phyloP scores from a whole-genome alignment of 225 moss, liverwort and hornwort genomes.

The Sphagnum tenellum region DNA sequence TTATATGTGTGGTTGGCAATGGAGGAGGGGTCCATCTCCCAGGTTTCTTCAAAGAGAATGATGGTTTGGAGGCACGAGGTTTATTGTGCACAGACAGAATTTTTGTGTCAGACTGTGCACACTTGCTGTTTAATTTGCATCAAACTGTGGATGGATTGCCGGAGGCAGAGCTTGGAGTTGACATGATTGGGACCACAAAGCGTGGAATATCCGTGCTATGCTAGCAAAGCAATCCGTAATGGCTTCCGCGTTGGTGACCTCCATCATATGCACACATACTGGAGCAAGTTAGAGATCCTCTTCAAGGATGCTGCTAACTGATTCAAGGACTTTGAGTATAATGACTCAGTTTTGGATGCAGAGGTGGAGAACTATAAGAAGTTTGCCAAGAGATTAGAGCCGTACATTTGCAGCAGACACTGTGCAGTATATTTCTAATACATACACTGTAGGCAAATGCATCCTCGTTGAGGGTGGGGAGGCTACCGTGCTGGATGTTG shows the following conservation, averaged over 20 bases:
- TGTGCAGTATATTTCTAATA: slow-evolving; percentile 66
- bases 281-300: slow-evolving; percentile 70
- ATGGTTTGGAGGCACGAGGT: slow-evolving; percentile 58
- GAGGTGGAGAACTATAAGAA: slow-evolving; percentile 66
- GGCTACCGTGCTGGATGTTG: slow-evolving; percentile 95
- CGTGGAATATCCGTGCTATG: slow-evolving; percentile 95
- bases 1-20: slow-evolving; percentile 88
- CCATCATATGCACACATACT: slow-evolving; percentile 56
- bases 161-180: slow-evolving; percentile 74
- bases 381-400: slow-evolving; percentile 63
- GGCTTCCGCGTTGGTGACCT: slow-evolving; percentile 90
- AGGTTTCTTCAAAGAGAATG: slow-evolving; percentile 88
- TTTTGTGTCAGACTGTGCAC: slow-evolving; percentile 90
- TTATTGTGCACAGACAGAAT: slow-evolving; percentile 72
- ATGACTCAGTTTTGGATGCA: slow-evolving; percentile 39
- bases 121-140: slow-evolving; percentile 76
- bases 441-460: slow-evolving; percentile 65
- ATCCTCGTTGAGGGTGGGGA: slow-evolving; percentile 94
- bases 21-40: slow-evolving; percentile 96
- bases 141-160: slow-evolving; percentile 69
- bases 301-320: slow-evolving; percentile 76
- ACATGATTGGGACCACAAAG: slow-evolving; percentile 96
- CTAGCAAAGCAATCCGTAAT: slow-evolving; percentile 90
- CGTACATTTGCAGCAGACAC: slow-evolving; percentile 75
- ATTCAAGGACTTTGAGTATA: slow-evolving; percentile 65